Base-by-base conservation (phyloP, 2,329 filamentous ascomycete genomes). In the Lomentospora prolificans region DNA sequence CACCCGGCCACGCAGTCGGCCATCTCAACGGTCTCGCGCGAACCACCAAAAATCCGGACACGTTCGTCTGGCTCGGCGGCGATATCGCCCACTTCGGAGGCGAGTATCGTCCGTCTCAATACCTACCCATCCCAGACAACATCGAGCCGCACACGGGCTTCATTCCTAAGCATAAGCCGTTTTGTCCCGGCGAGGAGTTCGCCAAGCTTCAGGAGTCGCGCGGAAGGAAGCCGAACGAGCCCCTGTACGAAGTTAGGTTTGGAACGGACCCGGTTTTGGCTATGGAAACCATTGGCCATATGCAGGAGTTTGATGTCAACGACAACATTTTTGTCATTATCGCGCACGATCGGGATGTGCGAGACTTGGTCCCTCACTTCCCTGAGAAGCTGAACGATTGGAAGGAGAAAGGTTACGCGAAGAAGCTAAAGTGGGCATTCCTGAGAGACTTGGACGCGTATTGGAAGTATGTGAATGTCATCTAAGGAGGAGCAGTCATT, bases 1-100 rank as follows among this genome's bases (percentile, higher is more conserved):
- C 51, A 0, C 62, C 63, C 1, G 63, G 63, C 1, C 63, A 65
- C 48, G 53, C 59, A 0, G 52, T 60, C 3, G 62, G 60, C 7
- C 62, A 63, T 46, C 36, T 63, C 1, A 59, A 53, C 9, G 52
- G 39, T 3, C 62, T 76, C 3, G 74, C 70, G 1, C 64, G 72
- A 5, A 68, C 70, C 4, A 72, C 67, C 3, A 57, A 61, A 1
- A 33, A 33, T 12, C 30, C 30, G 7, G 62, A 64, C 36, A 68
- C 68, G 1, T 76, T 73, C 55, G 60, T 76, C 4, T 67, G 76
- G 50, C 65, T 76, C 59, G 72, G 69, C 4, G 74, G 65, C 3
- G 74, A 78, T 57, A 64, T 67, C 12, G 70, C 68, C 17, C 73
- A 76, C 61, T 71, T 71, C 55, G 61, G 64, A 3, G 71, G 72